phyloP scores from a whole-genome alignment of 2,329 filamentous ascomycete species.

The Emericellopsis cladophorae region DNA sequence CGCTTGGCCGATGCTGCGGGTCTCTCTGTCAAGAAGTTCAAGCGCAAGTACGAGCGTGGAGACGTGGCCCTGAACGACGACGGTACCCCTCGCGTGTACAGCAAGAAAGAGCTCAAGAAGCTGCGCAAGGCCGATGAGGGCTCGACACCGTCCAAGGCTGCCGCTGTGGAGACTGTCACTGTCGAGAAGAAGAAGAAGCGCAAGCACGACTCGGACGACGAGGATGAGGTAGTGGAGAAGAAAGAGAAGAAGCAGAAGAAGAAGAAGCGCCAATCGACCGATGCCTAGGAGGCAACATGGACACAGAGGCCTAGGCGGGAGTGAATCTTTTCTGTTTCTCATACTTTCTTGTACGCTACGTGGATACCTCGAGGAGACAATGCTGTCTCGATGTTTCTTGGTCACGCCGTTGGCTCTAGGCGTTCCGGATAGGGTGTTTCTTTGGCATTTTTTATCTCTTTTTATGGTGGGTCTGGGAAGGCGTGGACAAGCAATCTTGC shows the following conservation, averaged over 20 bases:
- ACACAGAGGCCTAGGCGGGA: no score
- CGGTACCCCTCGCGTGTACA: constrained; percentile 53
- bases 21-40: constrained; percentile 63
- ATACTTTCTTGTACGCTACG: neutral
- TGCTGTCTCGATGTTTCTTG: no score
- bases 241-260: constrained; percentile 45
- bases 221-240: constrained; percentile 38
- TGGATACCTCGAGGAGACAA: neutral
- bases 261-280: constrained; percentile 27
- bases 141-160: constrained; percentile 25
- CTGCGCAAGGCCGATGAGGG: constrained; percentile 48
- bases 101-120: constrained; percentile 70
- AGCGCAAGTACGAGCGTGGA: constrained; percentile 65
- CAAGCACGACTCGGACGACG: constrained; percentile 56
- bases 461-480: no score
- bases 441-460: no score
- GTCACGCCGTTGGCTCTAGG: no score
- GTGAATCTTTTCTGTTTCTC: no score
- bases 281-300: constrained; percentile 1
- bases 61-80: constrained; percentile 56
- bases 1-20: constrained; percentile 53
- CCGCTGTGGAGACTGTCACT: constrained; percentile 25
- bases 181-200: constrained; percentile 41
- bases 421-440: no score
- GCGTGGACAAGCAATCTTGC: no score